A percentile compares a stretch with the other conserved stretches of the same genome.
Evolutionary conservation across 352 stramenopile species (phyloP).

Genomic region (Globisporangium abappressorium): DNA sequence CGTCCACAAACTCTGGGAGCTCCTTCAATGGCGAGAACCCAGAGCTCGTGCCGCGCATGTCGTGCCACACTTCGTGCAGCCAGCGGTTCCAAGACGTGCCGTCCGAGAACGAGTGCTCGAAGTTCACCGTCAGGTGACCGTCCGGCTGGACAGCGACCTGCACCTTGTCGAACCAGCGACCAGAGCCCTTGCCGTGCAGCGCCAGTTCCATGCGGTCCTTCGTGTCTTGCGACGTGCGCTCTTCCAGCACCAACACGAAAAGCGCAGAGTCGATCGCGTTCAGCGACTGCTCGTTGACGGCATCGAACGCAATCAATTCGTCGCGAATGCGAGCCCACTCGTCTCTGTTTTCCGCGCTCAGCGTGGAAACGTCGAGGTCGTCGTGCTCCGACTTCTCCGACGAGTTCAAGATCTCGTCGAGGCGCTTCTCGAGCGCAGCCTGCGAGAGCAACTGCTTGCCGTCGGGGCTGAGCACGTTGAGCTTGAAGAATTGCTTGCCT

Average conservation of each 20-base stretch:
- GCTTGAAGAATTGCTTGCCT: conserved; percentile 80
- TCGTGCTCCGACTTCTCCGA: conserved; percentile 40
- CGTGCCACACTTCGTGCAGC: conserved; percentile 90
- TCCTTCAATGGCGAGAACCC: conserved; percentile 65
- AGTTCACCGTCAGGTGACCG: conserved; percentile 90
- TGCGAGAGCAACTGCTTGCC: conserved; percentile 83
- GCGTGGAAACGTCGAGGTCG: conserved; percentile 64
- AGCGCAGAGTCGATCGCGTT: conserved; percentile 86
- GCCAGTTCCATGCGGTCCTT: conserved; percentile 81
- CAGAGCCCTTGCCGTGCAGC: conserved; percentile 76
- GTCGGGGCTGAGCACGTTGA: conserved; percentile 78
- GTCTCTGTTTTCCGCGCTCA: conserved; percentile 85
- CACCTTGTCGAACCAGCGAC: conserved; percentile 94
- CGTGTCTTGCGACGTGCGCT: conserved; percentile 55
- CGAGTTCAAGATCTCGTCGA: conserved; percentile 68
- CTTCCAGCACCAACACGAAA: conserved; percentile 87
- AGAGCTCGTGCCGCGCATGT: conserved; percentile 81
- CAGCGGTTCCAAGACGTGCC: conserved; percentile 92
- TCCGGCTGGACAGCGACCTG: conserved; percentile 84
- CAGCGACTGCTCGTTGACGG: conserved; percentile 70
- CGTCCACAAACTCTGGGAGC: conserved; percentile 51
- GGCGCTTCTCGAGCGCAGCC: conserved; percentile 51
- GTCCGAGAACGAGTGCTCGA: conserved; percentile 93
- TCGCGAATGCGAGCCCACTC: conserved; percentile 81
- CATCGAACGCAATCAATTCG: conserved; percentile 61